Percentiles rank a stretch among this genome's conserved stretches.
phyloP scores from a whole-genome alignment of 2,329 filamentous ascomycete genomes.

The Hymenoscyphus infarciens region DNA sequence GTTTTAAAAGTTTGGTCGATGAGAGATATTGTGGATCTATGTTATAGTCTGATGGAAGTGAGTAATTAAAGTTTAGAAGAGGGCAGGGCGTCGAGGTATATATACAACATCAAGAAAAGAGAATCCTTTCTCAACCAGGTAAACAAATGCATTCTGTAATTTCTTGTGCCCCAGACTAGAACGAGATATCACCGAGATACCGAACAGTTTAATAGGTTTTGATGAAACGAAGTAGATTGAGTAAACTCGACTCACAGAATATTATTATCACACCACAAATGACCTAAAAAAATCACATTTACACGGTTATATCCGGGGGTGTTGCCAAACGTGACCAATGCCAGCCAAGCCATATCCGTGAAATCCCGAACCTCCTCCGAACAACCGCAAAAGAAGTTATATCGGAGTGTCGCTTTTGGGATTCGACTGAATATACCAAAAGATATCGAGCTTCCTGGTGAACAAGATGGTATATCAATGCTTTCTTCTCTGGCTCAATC shows the following conservation, averaged over 20 bases:
- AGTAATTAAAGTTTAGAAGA: not conserved
- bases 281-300: too few species aligned
- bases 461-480: too few species aligned
- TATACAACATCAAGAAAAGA: not conserved
- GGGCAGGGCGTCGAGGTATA: not conserved
- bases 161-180: not conserved
- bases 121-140: not conserved
- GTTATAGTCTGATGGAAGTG: not conserved
- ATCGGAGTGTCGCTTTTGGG: too few species aligned
- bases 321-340: too few species aligned
- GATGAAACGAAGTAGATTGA: not conserved
- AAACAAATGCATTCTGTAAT: not conserved
- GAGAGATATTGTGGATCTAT: not conserved
- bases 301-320: too few species aligned
- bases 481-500: too few species aligned
- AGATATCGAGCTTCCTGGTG: too few species aligned
- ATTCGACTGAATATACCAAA: too few species aligned
- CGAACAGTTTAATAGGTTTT: not conserved
- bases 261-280: too few species aligned
- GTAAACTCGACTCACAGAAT: not conserved
- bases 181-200: constrained; percentile 1
- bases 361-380: too few species aligned
- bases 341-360: too few species aligned
- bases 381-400: too few species aligned
- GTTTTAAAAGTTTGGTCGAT: not conserved